Evolutionary conservation across 768 basidiomycete species (phyloP), one percentile per base, ranked within the genome.

Genomic region (Mycena indigotica): DNA sequence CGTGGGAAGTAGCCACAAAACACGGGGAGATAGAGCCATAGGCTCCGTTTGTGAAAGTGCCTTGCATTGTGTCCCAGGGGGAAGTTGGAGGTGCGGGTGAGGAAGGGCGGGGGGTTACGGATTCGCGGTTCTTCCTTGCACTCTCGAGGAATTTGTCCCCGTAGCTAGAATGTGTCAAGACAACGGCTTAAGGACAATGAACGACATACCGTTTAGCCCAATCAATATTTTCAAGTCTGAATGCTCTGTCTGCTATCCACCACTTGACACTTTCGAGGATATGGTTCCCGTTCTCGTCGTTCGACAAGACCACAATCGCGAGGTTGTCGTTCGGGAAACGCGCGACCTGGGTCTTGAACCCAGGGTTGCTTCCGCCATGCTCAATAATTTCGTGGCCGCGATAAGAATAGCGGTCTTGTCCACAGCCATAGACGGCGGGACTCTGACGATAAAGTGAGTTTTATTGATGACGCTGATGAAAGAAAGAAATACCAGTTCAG

Each of bases 301-400:
- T 79, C 3, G 75, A 75, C 2, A 80, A 67, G 2, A 72, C 64
- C 13, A 77, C 66, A 25, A 80, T 67, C 1, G 68, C 79, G 12
- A 80, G 65, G 32, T 75, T 73, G 23, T 75, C 72, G 23, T 59
- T 40, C 15, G 62, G 62, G 23, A 63, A 46, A 13, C 57, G 58
- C 28, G 55, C 19, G 48, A 65, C 57, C n/a, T 56, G 67, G 6
- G 66, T 68, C 48, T 67, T 67, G 54, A 69, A 78, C 2, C 77
- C 77, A 2, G 76, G 75, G 56, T 75, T 74, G 46, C 65, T 70
- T 2, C 79, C 77, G 3, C 75, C 76, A 60, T 80, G 78, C 53
- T 79, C 77, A 38, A 80, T 70, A 13, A 78, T 65, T 49, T 76
- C 75, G 45, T 73, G 71, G 3, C 77, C 77, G 24, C 70, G 74